Percentiles rank a stretch among this genome's conserved stretches.
Conservation (phyloP, 306 rosid genomes). For the Cucurbita pepo region DNA sequence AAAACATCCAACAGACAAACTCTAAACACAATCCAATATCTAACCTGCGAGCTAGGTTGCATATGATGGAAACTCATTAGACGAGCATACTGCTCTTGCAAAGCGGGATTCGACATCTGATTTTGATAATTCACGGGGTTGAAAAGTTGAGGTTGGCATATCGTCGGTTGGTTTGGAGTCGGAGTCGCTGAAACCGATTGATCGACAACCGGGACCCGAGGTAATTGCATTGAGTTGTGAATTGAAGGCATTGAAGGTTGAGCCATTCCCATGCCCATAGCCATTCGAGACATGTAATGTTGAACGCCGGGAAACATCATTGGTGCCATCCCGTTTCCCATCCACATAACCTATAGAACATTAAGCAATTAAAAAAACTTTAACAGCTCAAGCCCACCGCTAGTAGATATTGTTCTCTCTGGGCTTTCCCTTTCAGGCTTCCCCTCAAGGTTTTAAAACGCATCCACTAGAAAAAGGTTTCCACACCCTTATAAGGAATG, state of each 20-base stretch:
- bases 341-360: constrained; percentile 57
- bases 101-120: constrained; percentile 44
- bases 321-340: constrained; percentile 74
- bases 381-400: too few species aligned
- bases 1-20: neutral
- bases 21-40: neutral
- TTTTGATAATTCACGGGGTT: constrained; percentile 42
- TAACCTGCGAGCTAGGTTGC: constrained; percentile 61
- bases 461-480: too few species aligned
- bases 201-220: constrained; percentile 26
- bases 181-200: constrained; percentile 33
- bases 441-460: too few species aligned
- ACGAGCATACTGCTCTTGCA: constrained; percentile 51
- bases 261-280: constrained; percentile 39
- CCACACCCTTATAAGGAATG: too few species aligned
- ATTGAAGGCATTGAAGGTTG: constrained; percentile 39
- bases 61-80: constrained; percentile 56
- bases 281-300: constrained; percentile 47
- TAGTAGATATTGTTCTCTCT: too few species aligned
- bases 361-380: neutral
- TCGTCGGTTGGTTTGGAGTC: constrained; percentile 29
- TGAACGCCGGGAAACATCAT: constrained; percentile 69
- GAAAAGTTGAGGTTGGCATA: constrained; percentile 40
- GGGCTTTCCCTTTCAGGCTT: too few species aligned
- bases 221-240: constrained; percentile 39